Percentiles rank a stretch among this genome's conserved stretches.
These are phyloP conservation scores for Vitis vinifera DNA, from an alignment of 164 flowering plant species.

Conservation along the genomic window DNA sequence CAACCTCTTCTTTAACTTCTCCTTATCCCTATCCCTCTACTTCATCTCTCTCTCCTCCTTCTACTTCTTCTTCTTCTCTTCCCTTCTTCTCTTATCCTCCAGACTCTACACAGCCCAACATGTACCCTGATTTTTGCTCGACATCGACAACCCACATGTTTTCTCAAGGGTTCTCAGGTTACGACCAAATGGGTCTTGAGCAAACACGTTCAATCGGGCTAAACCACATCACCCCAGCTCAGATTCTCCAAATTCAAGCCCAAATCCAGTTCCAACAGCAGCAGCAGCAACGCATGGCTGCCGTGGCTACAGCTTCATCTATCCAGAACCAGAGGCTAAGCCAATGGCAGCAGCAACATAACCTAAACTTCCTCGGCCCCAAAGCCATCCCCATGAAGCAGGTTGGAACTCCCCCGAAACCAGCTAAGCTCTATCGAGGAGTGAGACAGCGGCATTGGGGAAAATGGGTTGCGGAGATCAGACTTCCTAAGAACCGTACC, in stretches of 20 bases:
- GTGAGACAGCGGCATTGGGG: slow-evolving; percentile 75
- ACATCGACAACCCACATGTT: slow-evolving; percentile 30
- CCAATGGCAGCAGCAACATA: slow-evolving; percentile 5
- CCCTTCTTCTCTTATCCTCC: neutral
- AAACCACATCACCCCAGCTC: slow-evolving; percentile 47
- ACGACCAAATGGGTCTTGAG: slow-evolving; percentile 26
- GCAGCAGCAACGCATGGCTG: slow-evolving; percentile 15
- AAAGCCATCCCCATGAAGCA: slow-evolving; percentile 56
- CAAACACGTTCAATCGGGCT: slow-evolving; percentile 40
- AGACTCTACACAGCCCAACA: slow-evolving; percentile 14
- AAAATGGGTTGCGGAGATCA: slow-evolving; percentile 70
- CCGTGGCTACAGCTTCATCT: slow-evolving; percentile 10
- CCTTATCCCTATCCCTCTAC: slow-evolving; percentile 3
- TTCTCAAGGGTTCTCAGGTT: slow-evolving; percentile 28
- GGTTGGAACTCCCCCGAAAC: slow-evolving; percentile 26
- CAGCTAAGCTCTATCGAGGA: slow-evolving; percentile 55
- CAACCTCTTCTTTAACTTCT: slow-evolving; percentile 16
- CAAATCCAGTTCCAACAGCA: slow-evolving; percentile 36
- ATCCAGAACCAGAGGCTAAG: slow-evolving; percentile 9
- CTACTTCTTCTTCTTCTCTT: slow-evolving; percentile 9
- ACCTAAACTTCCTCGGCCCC: slow-evolving; percentile 28
- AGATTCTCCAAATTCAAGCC: slow-evolving; percentile 54
- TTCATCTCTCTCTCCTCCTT: slow-evolving; percentile 12
- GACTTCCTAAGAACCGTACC: slow-evolving; percentile 63
- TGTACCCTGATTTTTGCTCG: slow-evolving; percentile 25